Conservation (phyloP, 129 eudicot species). For the Escallonia herrerae region DNA sequence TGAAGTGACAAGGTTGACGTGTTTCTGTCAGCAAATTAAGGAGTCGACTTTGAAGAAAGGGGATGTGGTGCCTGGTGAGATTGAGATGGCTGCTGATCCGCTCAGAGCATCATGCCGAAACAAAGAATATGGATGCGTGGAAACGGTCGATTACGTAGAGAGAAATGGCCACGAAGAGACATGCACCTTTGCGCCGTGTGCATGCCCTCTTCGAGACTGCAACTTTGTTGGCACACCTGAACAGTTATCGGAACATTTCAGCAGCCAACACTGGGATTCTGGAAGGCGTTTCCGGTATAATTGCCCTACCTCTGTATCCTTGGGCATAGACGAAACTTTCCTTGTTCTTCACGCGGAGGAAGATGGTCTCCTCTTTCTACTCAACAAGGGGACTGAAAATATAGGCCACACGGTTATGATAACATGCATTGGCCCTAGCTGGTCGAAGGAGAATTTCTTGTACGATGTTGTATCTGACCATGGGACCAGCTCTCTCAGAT, state of each 20-base stretch:
- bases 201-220: constrained; percentile 62
- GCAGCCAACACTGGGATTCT: constrained; percentile 66
- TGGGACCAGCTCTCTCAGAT: constrained; percentile 54
- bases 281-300: constrained; percentile 65
- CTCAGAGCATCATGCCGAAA: constrained; percentile 23
- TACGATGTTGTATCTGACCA: constrained; percentile 60
- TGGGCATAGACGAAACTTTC: constrained; percentile 54
- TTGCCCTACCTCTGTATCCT: constrained; percentile 42
- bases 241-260: constrained; percentile 53
- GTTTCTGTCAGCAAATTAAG: constrained; percentile 5
- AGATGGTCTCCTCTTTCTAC: constrained; percentile 60
- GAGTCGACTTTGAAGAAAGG: constrained; percentile 12
- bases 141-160: constrained; percentile 27
- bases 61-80: constrained; percentile 28
- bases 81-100: constrained; percentile 12
- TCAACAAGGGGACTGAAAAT: constrained; percentile 61
- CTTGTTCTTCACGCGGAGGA: constrained; percentile 76
- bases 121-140: constrained; percentile 28
- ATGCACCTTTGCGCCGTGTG: constrained; percentile 33
- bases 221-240: constrained; percentile 45
- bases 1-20: background rate
- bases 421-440: constrained; percentile 54
- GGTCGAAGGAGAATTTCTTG: constrained; percentile 43
- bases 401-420: constrained; percentile 57
- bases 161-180: constrained; percentile 34